These are phyloP conservation scores for Geranium brycei DNA, from an alignment of 345 rosid species.

Conservation along the genomic window DNA sequence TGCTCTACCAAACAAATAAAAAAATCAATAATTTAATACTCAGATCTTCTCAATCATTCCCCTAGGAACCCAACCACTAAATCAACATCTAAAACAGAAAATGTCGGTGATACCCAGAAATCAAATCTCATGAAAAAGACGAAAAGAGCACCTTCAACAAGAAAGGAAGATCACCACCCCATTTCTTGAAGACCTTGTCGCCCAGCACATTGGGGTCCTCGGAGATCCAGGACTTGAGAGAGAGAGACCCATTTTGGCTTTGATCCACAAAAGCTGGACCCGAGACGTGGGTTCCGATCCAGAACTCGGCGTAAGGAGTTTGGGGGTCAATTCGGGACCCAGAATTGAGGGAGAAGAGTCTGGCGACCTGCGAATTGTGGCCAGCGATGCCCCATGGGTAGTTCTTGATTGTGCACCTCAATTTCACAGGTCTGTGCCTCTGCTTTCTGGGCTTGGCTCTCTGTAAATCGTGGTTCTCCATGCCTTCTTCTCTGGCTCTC, in stretches of 20 bases:
- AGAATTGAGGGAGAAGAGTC: slow-evolving; percentile 46
- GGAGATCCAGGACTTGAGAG: slow-evolving; percentile 59
- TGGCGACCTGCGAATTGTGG: slow-evolving; percentile 52
- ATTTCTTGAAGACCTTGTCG: slow-evolving; percentile 48
- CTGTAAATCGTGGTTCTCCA: too few species aligned
- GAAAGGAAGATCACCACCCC: slow-evolving; percentile 97
- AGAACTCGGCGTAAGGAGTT: slow-evolving; percentile 61
- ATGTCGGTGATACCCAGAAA: background rate
- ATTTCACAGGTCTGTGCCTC: background rate
- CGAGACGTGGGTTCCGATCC: slow-evolving; percentile 87
- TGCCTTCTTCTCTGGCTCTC: too few species aligned
- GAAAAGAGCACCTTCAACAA: slow-evolving; percentile 59
- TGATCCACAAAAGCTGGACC: slow-evolving; percentile 64
- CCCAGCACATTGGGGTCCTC: slow-evolving; percentile 72
- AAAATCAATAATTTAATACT: background rate
- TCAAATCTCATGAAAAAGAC: background rate
- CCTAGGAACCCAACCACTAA: background rate
- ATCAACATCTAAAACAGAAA: too few species aligned
- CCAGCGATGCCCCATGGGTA: slow-evolving; percentile 85
- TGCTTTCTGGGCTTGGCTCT: background rate
- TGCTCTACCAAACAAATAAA: background rate
- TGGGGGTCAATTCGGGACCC: slow-evolving; percentile 28
- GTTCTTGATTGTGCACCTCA: slow-evolving; percentile 40
- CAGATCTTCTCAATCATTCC: background rate
- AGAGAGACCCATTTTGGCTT: slow-evolving; percentile 19